phyloP scores from a whole-genome alignment of 257 asterid species.

The Marsdenia floribunda region DNA sequence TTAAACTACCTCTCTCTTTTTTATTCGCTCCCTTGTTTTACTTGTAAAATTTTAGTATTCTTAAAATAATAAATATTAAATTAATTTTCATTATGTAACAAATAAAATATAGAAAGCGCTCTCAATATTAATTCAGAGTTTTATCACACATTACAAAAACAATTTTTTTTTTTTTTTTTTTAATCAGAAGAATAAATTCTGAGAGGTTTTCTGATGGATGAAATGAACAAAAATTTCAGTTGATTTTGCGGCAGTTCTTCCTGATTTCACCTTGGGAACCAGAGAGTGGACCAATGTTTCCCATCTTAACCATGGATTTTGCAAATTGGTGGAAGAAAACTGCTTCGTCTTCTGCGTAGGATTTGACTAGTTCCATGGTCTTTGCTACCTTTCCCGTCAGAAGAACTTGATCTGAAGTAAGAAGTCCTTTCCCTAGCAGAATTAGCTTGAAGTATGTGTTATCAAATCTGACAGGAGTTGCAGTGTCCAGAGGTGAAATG shows the following conservation, averaged over 20 bases:
- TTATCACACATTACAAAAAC: not conserved
- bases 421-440: conserved; percentile 59
- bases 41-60: too few species aligned
- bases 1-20: too few species aligned
- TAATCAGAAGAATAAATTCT: not conserved
- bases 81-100: too few species aligned
- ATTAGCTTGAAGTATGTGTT: conserved; percentile 66
- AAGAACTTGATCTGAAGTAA: conserved; percentile 61
- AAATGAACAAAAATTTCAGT: conserved; percentile 20
- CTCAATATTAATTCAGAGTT: not conserved
- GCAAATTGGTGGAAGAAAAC: conserved; percentile 62
- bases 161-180: too few species aligned
- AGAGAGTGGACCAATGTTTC: conserved; percentile 50
- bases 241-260: conserved; percentile 47
- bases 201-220: not conserved
- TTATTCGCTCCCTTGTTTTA: too few species aligned
- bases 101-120: too few species aligned
- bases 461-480: conserved; percentile 66
- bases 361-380: conserved; percentile 44
- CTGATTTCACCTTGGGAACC: conserved; percentile 63
- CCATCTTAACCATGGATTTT: conserved; percentile 68
- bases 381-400: conserved; percentile 40
- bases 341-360: conserved; percentile 49
- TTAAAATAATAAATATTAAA: too few species aligned
- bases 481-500: conserved; percentile 56